Percentiles rank a stretch among this genome's conserved stretches.
Evolutionary conservation across 805 yeast species (phyloP).

Genomic region (Priceomyces medius): DNA sequence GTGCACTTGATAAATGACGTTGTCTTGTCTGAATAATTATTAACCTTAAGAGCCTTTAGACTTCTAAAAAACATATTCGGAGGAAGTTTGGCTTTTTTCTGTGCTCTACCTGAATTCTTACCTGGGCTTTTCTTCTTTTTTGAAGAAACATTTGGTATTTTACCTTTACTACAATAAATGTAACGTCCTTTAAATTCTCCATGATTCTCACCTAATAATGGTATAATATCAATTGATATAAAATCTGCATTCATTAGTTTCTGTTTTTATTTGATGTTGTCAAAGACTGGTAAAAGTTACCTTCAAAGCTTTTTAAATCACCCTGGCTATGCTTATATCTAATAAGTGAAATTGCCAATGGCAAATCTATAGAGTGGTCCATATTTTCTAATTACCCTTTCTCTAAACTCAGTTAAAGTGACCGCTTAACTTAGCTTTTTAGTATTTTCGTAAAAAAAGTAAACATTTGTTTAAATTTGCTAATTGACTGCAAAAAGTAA

Average conservation of each 20-base stretch:
- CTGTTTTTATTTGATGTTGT: neutral
- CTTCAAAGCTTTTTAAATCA: neutral
- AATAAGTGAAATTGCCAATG: conserved; percentile 10
- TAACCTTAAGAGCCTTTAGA: neutral
- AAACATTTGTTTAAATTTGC: no score
- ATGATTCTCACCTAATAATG: neutral
- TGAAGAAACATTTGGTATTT: neutral
- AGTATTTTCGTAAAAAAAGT: no score
- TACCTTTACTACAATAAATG: no score
- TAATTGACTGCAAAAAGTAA: conserved; percentile 1
- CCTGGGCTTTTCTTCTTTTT: neutral
- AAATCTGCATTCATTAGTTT: neutral
- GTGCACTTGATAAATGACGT: neutral
- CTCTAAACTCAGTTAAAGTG: no score
- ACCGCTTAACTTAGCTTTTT: no score
- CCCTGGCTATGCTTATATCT: conserved; percentile 5
- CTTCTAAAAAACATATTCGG: neutral
- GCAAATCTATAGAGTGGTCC: conserved; percentile 6
- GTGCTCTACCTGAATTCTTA: neutral
- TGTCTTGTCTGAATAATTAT: neutral
- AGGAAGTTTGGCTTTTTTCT: neutral
- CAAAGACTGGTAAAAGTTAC: conserved; percentile 3
- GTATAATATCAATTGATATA: neutral
- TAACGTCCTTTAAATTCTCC: neutral
- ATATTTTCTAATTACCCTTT: no score